Conservation (phyloP, 306 rosid species). For the Spatholobus suberectus region DNA sequence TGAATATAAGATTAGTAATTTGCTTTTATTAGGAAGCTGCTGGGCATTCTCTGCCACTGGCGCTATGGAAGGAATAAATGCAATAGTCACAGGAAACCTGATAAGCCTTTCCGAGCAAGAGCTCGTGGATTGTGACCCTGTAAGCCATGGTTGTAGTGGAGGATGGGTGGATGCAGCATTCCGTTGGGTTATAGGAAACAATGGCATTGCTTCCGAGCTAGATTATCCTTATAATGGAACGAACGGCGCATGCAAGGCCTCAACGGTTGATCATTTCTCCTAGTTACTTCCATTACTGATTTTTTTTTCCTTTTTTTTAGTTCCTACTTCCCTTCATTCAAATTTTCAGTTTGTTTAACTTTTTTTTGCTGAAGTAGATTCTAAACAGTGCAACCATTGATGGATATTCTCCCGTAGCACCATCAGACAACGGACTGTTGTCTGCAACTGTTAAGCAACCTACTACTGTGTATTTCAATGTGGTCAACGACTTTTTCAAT, state of each 20-base stretch:
- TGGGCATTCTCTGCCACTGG: conserved; percentile 33
- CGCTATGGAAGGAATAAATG: conserved; percentile 33
- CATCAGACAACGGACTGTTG: conserved; percentile 51
- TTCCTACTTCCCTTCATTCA: neutral
- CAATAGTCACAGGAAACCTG: conserved; percentile 12
- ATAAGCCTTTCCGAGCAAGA: conserved; percentile 26
- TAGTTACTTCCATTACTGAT: too few species aligned
- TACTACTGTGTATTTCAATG: conserved; percentile 46
- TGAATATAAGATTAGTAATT: too few species aligned
- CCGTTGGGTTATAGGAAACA: conserved; percentile 21
- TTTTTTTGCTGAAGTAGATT: neutral
- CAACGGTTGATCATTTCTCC: neutral
- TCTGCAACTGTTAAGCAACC: conserved; percentile 61
- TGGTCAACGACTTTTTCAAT: conserved; percentile 45
- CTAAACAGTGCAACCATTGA: neutral
- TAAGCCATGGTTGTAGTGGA: neutral
- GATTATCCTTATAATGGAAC: neutral
- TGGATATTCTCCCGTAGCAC: conserved; percentile 44
- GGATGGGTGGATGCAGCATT: conserved; percentile 56
- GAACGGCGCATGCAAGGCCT: conserved; percentile 49
- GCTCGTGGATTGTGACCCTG: conserved; percentile 27
- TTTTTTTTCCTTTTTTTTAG: neutral
- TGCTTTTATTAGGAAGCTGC: conserved; percentile 1
- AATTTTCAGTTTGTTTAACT: neutral
- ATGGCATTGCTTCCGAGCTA: neutral